phyloP scores from a whole-genome alignment of 306 rosid species.

The Pyrus bretschneideri region DNA sequence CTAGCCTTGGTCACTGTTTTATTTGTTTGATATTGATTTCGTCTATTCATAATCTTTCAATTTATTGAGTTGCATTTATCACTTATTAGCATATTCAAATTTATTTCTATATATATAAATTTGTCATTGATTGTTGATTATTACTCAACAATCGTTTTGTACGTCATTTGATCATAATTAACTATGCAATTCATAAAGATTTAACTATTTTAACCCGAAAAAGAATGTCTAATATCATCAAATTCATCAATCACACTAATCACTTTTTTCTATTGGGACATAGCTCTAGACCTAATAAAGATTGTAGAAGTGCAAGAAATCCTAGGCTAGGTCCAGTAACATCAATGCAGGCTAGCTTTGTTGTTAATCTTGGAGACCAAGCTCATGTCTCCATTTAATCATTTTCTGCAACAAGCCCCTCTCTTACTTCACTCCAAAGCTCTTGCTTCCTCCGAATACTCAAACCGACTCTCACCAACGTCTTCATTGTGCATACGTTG shows the following conservation, averaged over 20 bases:
- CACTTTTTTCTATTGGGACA: background rate
- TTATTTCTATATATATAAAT: no score
- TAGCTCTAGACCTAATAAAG: slow-evolving; percentile 17
- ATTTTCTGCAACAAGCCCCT: slow-evolving; percentile 52
- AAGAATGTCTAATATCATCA: background rate
- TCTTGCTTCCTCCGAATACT: slow-evolving; percentile 41
- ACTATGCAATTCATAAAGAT: no score
- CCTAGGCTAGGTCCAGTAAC: slow-evolving; percentile 31
- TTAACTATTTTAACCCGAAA: no score
- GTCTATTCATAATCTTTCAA: no score
- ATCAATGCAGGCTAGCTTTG: slow-evolving; percentile 32
- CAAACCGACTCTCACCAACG: slow-evolving; percentile 37
- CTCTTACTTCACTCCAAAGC: slow-evolving; percentile 24
- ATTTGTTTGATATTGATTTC: no score
- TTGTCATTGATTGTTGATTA: no score
- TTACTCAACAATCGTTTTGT: no score
- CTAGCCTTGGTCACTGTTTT: no score
- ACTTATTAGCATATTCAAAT: no score
- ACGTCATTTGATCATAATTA: no score
- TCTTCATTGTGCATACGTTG: slow-evolving; percentile 46
- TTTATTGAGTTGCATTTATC: no score
- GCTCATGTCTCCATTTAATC: slow-evolving; percentile 38
- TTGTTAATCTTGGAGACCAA: slow-evolving; percentile 34
- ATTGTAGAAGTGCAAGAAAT: slow-evolving; percentile 17
- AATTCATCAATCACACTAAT: background rate